phyloP scores from a whole-genome alignment of 208 protist species.

The Naegleria fowleri region DNA sequence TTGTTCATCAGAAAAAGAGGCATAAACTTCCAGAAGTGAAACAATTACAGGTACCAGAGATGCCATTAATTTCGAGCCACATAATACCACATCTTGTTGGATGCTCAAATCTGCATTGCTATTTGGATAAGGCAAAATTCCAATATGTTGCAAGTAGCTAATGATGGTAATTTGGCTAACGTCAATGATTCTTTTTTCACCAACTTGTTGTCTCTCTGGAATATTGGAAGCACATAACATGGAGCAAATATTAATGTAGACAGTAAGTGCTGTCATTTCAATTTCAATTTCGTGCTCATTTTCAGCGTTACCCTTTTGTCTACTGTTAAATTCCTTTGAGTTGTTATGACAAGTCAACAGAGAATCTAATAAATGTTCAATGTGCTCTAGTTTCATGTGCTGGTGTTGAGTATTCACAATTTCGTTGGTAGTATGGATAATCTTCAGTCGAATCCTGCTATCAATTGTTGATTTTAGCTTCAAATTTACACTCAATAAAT shows the following conservation, averaged over 20 bases:
- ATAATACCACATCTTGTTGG: background rate
- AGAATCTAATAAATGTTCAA: background rate
- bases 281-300: background rate
- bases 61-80: background rate
- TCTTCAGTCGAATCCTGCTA: background rate
- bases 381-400: background rate
- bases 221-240: background rate
- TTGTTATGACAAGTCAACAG: background rate
- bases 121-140: background rate
- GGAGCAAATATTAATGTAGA: background rate
- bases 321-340: background rate
- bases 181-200: background rate
- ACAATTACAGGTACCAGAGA: background rate
- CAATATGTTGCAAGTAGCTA: background rate
- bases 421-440: background rate
- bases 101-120: background rate
- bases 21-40: background rate
- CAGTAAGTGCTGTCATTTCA: background rate
- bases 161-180: background rate
- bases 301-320: background rate
- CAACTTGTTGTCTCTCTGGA: background rate
- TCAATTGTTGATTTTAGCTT: background rate
- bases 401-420: background rate
- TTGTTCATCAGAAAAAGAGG: background rate
- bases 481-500: background rate